Base-by-base conservation (phyloP, 139 green algal species). In the Chlamydomonas schloesseri region DNA sequence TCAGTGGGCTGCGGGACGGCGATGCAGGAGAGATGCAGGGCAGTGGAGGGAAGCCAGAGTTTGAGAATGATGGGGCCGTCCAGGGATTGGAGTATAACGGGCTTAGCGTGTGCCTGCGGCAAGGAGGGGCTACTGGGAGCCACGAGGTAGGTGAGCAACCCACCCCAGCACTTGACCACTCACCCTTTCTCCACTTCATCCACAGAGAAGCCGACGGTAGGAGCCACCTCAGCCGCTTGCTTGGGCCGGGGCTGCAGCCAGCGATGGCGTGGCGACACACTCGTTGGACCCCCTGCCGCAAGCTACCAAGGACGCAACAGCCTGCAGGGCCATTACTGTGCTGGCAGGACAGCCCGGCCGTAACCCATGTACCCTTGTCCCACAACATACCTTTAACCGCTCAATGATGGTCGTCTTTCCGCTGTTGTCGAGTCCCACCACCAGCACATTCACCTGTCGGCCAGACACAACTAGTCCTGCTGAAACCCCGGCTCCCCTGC, bases 351-450 rank as follows among this genome's bases (percentile, higher is more conserved):
- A 23, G 53, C 53, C 53, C 53, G 13, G 13, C 53, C 53, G 13
- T 15, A 13, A 15, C 53, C 53, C 13, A 58, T 23, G 53, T 15
- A 15, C 13, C 53, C 15, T 58, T 58, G 13, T 13, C 53, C 53
- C 13, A 58, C 53, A 23, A 15, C 53, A 58, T 37, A 95, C 91
- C 92, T 97, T 97, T 5, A 97, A 76, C 1, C 84, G 58, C 65
- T 98, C 88, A 28, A 98, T 94, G 34, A 96, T 96, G 1, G 94
- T 97, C 0, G 92, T 95, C 42, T 98, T 98, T 0, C 95, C 95
- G 81, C 93, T 95, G 89, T 97, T 97, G 73, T 98, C 95, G 3
- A 98, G 82, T 11, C 95, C 95, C 11, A 98, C 94, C 2, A 98
- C 89, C 11, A 98, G 82, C 14, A 97, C 88, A 55, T 94, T 95